Evolutionary conservation across 306 rosid species (phyloP).

Genomic region (Alnus rubra): DNA sequence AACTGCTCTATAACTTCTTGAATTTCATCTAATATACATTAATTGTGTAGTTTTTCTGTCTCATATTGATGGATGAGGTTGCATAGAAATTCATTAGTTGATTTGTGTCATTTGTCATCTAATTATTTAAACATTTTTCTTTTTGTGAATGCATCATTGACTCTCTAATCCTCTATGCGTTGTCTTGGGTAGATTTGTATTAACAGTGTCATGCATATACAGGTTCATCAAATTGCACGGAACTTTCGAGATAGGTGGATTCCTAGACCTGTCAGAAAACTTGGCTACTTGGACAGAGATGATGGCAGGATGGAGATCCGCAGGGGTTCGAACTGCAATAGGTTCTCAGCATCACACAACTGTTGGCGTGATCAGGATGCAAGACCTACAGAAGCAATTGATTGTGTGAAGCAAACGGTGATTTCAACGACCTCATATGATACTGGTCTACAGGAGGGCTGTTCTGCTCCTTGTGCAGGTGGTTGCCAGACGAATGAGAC

Average conservation of each 20-base stretch:
- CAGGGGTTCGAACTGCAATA: slow-evolving; percentile 55
- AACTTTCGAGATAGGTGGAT: slow-evolving; percentile 95
- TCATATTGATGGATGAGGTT: not conserved
- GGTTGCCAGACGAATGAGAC: slow-evolving; percentile 39
- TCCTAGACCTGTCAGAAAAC: slow-evolving; percentile 61
- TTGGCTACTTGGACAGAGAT: slow-evolving; percentile 59
- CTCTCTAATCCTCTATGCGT: not conserved
- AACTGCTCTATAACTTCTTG: not conserved
- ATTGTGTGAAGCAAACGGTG: slow-evolving; percentile 50
- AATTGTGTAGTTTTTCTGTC: not conserved
- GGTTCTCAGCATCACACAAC: slow-evolving; percentile 47
- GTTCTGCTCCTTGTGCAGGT: slow-evolving; percentile 42
- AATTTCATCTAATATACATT: not conserved
- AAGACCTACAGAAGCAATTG: slow-evolving; percentile 62
- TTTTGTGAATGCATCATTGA: not conserved
- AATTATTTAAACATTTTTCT: not conserved
- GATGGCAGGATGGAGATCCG: slow-evolving; percentile 61
- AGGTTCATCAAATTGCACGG: slow-evolving; percentile 99
- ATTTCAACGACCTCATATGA: slow-evolving; percentile 40
- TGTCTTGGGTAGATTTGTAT: slow-evolving; percentile 13
- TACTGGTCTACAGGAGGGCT: slow-evolving; percentile 48
- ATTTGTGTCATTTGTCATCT: slow-evolving; percentile 3
- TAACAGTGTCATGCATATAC: slow-evolving; percentile 29
- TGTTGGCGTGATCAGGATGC: slow-evolving; percentile 62
- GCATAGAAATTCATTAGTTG: slow-evolving; percentile 4